Evolutionary conservation across 2,329 filamentous ascomycete species (phyloP).

Genomic region (Fusarium dlaminii): DNA sequence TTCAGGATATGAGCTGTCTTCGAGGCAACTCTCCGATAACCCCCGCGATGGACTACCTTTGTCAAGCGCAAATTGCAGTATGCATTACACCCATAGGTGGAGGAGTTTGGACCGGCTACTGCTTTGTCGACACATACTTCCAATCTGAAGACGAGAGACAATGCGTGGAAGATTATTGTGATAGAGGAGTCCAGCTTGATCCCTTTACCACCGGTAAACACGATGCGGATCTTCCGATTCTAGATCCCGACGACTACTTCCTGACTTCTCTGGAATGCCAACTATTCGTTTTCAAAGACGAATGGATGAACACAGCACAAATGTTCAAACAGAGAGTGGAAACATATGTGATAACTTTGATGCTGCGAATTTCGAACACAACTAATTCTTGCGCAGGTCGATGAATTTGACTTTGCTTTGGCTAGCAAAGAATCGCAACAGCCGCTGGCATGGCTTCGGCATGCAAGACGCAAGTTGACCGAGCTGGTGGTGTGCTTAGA

Average conservation of each 20-base stretch:
- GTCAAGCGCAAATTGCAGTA: conserved; percentile 13
- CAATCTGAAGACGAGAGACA: neutral
- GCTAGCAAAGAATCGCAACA: neutral
- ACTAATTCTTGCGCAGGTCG: neutral
- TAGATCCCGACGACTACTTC: neutral
- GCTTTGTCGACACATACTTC: conserved; percentile 13
- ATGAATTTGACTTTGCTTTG: neutral
- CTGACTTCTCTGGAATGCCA: neutral
- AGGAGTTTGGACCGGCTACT: neutral
- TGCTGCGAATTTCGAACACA: fast-evolving
- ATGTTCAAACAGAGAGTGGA: neutral
- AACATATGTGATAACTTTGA: neutral
- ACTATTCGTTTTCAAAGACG: neutral
- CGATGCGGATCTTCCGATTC: fast-evolving
- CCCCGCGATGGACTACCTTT: neutral
- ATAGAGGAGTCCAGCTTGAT: fast-evolving
- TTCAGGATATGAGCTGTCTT: neutral
- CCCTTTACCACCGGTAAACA: neutral
- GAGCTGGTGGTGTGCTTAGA: neutral
- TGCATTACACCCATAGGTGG: neutral
- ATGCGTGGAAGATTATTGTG: neutral
- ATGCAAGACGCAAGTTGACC: neutral
- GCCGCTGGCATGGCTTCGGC: neutral
- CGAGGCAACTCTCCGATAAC: fast-evolving
- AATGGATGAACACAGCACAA: neutral